Percentiles rank a stretch among this genome's conserved stretches.
These are phyloP conservation scores for Botrytis fragariae DNA, from an alignment of 2,329 filamentous ascomycete species.

Conservation along the genomic window DNA sequence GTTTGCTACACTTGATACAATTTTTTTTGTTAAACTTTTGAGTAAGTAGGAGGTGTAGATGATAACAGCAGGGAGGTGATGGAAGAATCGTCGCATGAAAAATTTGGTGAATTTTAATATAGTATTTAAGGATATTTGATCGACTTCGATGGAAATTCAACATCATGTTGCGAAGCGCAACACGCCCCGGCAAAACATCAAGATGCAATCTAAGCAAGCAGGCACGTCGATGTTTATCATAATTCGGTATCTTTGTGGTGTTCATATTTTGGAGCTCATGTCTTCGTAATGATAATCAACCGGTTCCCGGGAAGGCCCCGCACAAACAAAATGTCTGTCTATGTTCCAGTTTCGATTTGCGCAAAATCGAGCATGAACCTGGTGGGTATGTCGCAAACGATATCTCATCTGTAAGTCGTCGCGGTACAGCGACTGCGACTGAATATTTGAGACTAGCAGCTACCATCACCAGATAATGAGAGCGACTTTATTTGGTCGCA, in stretches of 20 bases:
- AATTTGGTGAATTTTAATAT: neutral
- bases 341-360: neutral
- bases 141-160: neutral
- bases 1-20: neutral
- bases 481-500: neutral
- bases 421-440: neutral
- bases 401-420: neutral
- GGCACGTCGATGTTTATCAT: neutral
- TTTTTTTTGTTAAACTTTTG: neutral
- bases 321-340: neutral
- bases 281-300: neutral
- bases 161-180: neutral
- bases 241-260: neutral
- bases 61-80: neutral
- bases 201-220: neutral
- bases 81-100: neutral
- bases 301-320: too few species aligned
- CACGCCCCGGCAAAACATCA: neutral
- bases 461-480: neutral
- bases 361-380: neutral
- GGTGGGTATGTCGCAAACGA: neutral
- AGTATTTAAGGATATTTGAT: neutral
- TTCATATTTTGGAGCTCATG: neutral
- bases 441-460: neutral
- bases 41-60: too few species aligned